Percentiles rank a stretch among this genome's conserved stretches.
These are phyloP conservation scores for Pseudogymnoascus sp. DNA, from an alignment of 2,329 filamentous ascomycete species.

Conservation along the genomic window DNA sequence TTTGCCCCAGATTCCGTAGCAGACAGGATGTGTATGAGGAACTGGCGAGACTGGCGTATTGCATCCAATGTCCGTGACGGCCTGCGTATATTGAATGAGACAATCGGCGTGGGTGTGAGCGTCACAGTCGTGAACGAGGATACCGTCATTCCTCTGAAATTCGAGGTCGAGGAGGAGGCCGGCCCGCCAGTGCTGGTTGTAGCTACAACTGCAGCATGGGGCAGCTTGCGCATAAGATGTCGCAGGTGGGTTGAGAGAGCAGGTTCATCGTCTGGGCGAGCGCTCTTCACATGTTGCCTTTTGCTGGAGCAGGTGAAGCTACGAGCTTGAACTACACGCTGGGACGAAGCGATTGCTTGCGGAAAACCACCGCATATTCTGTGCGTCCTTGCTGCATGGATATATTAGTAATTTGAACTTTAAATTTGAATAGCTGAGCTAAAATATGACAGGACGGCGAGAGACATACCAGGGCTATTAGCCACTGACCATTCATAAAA, in stretches of 20 bases:
- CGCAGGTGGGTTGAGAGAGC: conserved; percentile 18
- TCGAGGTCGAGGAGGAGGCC: background rate
- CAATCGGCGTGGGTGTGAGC: conserved; percentile 22
- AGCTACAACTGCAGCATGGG: conserved; percentile 24
- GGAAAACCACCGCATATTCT: background rate
- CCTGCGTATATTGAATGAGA: conserved; percentile 27
- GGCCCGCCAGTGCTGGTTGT: conserved; percentile 16
- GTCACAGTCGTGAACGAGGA: conserved; percentile 27
- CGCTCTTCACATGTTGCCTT: background rate
- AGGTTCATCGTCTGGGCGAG: conserved; percentile 9
- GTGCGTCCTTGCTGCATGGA: background rate
- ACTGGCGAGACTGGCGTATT: conserved; percentile 16
- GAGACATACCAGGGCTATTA: background rate
- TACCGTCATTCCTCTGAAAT: conserved; percentile 24
- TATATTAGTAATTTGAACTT: background rate
- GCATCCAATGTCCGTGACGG: conserved; percentile 24
- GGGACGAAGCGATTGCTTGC: background rate
- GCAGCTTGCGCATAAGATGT: conserved; percentile 23
- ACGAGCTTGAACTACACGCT: background rate
- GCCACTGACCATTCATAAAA: conserved; percentile 9
- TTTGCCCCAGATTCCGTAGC: conserved; percentile 14
- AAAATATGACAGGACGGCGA: background rate
- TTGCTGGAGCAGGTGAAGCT: background rate
- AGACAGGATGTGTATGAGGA: conserved; percentile 22
- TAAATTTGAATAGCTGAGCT: background rate